A percentile compares a stretch with the other conserved stretches of the same genome.
These are phyloP conservation scores for Trichoderma sp. DNA, from an alignment of 2,329 filamentous ascomycete species.

Conservation along the genomic window DNA sequence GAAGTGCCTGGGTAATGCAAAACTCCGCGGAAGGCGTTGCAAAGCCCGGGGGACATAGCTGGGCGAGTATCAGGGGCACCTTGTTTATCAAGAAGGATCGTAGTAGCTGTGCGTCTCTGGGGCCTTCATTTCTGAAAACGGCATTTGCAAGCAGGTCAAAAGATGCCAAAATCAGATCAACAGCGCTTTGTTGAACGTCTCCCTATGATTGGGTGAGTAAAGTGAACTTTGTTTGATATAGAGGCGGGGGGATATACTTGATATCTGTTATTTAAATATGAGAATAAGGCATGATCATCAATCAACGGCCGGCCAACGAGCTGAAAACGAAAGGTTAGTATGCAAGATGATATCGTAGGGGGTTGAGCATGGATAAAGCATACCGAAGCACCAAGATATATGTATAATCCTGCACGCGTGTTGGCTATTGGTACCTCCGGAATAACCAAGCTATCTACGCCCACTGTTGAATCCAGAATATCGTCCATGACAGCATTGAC, in stretches of 20 bases:
- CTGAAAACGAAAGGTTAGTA: conserved; percentile 48
- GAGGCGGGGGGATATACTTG: conserved; percentile 56
- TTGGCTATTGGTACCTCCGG: conserved; percentile 72
- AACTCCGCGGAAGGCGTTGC: conserved; percentile 76
- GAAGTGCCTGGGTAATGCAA: conserved; percentile 71
- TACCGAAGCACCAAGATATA: conserved; percentile 83
- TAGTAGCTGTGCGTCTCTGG: conserved; percentile 69
- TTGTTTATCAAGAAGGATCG: conserved; percentile 84
- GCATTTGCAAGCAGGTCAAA: conserved; percentile 91
- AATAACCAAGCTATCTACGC: conserved; percentile 58
- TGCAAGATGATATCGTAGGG: too few species aligned
- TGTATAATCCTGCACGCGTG: conserved; percentile 79
- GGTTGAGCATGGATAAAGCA: conserved; percentile 35
- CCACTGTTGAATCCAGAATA: conserved; percentile 60
- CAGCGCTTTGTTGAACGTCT: conserved; percentile 74
- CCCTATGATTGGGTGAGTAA: conserved; percentile 47
- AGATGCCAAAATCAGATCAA: conserved; percentile 82
- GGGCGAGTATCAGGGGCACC: conserved; percentile 58
- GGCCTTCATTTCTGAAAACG: conserved; percentile 67
- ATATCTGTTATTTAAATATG: conserved; percentile 83
- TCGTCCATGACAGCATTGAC: conserved; percentile 58
- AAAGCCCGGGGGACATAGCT: conserved; percentile 65
- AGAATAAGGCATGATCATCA: conserved; percentile 78
- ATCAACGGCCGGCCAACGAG: conserved; percentile 80
- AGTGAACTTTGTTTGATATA: neutral